Evolutionary conservation across 108 stramenopile genomes (phyloP), one percentile per base, ranked within the genome.

Genomic region (Fragilariopsis cylindrus): DNA sequence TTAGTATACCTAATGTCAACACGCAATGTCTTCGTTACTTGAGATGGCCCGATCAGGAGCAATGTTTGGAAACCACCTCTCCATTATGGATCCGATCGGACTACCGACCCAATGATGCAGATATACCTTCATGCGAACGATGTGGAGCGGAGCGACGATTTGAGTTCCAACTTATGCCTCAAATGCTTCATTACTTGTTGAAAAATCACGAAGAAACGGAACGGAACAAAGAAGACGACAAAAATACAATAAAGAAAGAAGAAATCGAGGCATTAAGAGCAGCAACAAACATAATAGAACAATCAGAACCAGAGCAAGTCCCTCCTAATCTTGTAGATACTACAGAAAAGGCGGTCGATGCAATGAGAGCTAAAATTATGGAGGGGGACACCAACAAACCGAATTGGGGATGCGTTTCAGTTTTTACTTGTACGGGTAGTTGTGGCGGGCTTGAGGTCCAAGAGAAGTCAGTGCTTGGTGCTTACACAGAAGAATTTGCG

Each of bases 91-190:
- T 95, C 47, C 75, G 81, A 21, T 82, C 84, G 7, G 77, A 83
- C 39, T 54, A 87, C 63, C 84, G 76, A 47, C 92, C 90, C 18
- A 19, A 40, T 41, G 72, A 57, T 42, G 52, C 55, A 39, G 6
- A 57, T 30, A 57, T 84, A 80, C 56, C 91, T 79, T 9, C 71
- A 57, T 95, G 94, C 72, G 71, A 77, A 48, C 82, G 82, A 41
- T 95, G 94, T 72, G 90, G 90, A 12, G 82, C 89, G 40, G 57
- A 70, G 16, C 85, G 94, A 2, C 73, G 77, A 39, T 95, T 92
- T 71, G 94, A 95, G 75, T 92, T 90, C 63, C 94, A 95, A 76
- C 81, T 95, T 71, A 80, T 95, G 88, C 94, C 94, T 2, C 94
- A 95, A 81, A 91, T 95, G 90, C 57, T 95, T 8, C 88, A 90